These are phyloP conservation scores for Leucoagaricus sp. DNA, from an alignment of 1,284 basidiomycete genomes.

Conservation along the genomic window DNA sequence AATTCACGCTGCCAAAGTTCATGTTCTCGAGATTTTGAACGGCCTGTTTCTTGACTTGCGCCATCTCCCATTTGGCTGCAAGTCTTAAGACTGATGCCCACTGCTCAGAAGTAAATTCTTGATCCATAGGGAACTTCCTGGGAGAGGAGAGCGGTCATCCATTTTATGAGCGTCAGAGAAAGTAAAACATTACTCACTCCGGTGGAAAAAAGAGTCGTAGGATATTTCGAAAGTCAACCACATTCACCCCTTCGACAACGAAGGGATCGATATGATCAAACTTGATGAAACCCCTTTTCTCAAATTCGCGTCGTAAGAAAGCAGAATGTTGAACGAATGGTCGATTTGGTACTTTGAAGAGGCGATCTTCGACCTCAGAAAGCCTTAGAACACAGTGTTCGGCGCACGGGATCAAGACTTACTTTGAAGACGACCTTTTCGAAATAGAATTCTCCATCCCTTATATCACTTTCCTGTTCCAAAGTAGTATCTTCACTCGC, in stretches of 20 bases:
- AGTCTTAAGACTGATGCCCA: constrained; percentile 9
- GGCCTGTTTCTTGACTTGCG: neutral
- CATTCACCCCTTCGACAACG: neutral
- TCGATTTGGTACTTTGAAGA: constrained; percentile 8
- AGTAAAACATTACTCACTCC: neutral
- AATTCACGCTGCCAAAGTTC: neutral
- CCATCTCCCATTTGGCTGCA: constrained; percentile 1
- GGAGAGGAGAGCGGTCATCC: no score
- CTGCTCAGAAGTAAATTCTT: neutral
- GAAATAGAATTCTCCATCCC: constrained; percentile 9
- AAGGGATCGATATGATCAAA: constrained; percentile 7
- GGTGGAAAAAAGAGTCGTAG: constrained; percentile 12
- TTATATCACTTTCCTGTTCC: no score
- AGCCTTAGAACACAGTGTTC: neutral
- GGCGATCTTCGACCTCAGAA: neutral
- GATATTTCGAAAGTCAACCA: neutral
- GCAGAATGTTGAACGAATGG: constrained; percentile 9
- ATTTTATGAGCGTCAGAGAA: no score
- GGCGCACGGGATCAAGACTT: neutral
- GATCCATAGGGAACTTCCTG: neutral
- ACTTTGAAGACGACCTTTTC: constrained; percentile 13
- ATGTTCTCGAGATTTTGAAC: neutral
- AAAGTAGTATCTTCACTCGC: no score
- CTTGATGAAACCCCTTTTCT: constrained; percentile 1
- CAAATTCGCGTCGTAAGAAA: neutral